These are phyloP conservation scores for Apiospora arundinis DNA, from an alignment of 2,329 filamentous ascomycete species.

Conservation along the genomic window DNA sequence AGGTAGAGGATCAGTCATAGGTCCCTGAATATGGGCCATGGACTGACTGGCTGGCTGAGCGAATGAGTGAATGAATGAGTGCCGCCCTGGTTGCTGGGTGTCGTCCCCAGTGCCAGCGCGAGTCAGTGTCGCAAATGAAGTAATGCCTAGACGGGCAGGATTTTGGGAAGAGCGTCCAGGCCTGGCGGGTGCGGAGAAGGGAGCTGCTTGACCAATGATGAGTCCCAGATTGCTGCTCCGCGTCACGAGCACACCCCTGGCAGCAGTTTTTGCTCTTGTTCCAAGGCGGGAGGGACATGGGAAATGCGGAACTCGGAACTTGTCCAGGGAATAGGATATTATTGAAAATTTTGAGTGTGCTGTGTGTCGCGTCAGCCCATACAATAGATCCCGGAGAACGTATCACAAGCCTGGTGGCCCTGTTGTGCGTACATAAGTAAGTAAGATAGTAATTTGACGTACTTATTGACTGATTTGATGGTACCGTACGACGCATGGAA, in stretches of 20 bases:
- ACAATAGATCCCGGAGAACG: not conserved
- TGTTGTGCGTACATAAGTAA: not conserved
- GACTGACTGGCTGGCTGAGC: not conserved
- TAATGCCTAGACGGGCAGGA: slow-evolving; percentile 8
- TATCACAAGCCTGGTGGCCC: too few relatives aligned
- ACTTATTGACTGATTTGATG: not conserved
- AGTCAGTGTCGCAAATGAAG: slow-evolving; percentile 14
- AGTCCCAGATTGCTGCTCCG: slow-evolving; percentile 1
- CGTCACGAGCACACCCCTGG: slow-evolving; percentile 15
- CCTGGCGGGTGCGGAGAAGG: slow-evolving; percentile 6
- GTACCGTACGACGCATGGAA: not conserved
- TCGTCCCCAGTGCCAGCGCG: not conserved
- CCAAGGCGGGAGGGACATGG: not conserved
- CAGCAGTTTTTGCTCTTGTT: not conserved
- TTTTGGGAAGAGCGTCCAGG: slow-evolving; percentile 7
- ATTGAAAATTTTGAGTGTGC: not conserved
- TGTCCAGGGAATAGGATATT: not conserved
- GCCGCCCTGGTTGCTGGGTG: not conserved
- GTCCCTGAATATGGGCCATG: not conserved
- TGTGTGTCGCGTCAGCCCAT: slow-evolving; percentile 4
- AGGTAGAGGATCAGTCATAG: not conserved
- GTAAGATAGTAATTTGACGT: not conserved
- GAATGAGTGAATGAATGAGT: not conserved
- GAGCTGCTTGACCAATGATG: not conserved
- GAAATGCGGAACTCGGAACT: slow-evolving; percentile 14